Base-by-base conservation (phyloP, 2,329 filamentous ascomycete genomes). In the Trichoderma sp. region DNA sequence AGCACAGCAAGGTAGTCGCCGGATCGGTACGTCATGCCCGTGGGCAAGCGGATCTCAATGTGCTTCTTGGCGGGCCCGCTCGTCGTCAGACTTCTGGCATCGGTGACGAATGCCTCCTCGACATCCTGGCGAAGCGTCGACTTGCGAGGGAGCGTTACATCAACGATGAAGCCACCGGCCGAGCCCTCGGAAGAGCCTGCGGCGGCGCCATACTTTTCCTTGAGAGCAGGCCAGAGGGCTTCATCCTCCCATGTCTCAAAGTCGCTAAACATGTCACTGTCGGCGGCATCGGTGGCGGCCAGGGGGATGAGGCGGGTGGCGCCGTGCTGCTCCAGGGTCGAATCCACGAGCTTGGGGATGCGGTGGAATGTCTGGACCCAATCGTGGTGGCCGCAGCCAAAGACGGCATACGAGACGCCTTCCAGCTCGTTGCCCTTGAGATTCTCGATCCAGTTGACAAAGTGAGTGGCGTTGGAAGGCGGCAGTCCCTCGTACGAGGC, bases 1-100 rank as follows among this genome's bases (percentile, higher is more conserved):
- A 93, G 79, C 2, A 93, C 80, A 0, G 89, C 88, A 0, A 94
- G 82, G 73, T 95, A 94, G 72, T 94, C 91, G 15, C 91, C 91
- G 2, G 88, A 84, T 45, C 84, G 82, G 76, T 93, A 94, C 0
- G 81, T 82, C 80, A 86, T 81, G 58, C 83, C 85, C 0, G 81
- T 83, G 0, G 91, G 90, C 1, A 94, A 80, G 66, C 86, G 83
- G 41, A 93, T 85, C 68, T 87, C 86, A 21, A 92, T 83, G 67
- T 89, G 83, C 26, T 85, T 83, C 79, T 92, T 92, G 44, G 78
- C 78, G 0, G 85, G 78, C 28, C 80, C 81, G 0, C 78, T 81
- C 1, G 78, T 76, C 0, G 81, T 86, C 41, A 91, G 77, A 0
- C 79, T 73, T 54, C 77, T 78, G 48, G 83, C 82, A 7, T 82